Evolutionary conservation across 805 yeast species (phyloP).

Genomic region (Wickerhamiella parazyma): DNA sequence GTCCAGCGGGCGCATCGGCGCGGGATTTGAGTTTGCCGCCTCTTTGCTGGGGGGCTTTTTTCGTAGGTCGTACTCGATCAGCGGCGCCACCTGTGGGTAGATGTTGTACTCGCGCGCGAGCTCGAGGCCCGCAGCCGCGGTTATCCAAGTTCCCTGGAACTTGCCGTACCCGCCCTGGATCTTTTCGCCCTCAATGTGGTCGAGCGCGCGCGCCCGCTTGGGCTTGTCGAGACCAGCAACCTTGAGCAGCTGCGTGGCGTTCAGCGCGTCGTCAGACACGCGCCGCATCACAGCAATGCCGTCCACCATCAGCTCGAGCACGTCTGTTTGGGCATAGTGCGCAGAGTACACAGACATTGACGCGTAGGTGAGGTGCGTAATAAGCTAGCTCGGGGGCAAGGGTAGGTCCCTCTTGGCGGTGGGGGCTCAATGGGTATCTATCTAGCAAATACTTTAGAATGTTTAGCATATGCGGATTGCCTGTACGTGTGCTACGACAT

Average conservation of each 20-base stretch:
- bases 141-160: conserved; percentile 43
- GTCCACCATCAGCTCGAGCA: conserved; percentile 44
- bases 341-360: conserved; percentile 37
- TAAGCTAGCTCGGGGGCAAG: no score
- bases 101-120: conserved; percentile 51
- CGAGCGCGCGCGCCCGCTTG: conserved; percentile 47
- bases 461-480: no score
- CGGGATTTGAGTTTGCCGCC: conserved; percentile 4
- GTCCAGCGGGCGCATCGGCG: conserved; percentile 8
- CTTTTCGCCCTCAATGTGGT: conserved; percentile 54
- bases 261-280: conserved; percentile 47
- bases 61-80: conserved; percentile 33
- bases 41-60: conserved; percentile 19
- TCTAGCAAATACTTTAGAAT: no score
- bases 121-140: conserved; percentile 43
- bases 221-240: conserved; percentile 57
- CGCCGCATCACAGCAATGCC: conserved; percentile 58
- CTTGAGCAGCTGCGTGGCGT: conserved; percentile 59
- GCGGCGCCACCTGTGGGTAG: conserved; percentile 37
- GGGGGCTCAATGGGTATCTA: no score
- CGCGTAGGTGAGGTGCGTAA: no score
- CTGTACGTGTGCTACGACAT: no score
- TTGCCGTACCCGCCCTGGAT: conserved; percentile 66
- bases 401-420: no score
- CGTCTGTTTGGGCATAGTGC: conserved; percentile 49